Percentiles rank a stretch among this genome's conserved stretches.
phyloP scores from a whole-genome alignment of 1,284 basidiomycete genomes.

The Cutaneotrichosporon cavernicola region DNA sequence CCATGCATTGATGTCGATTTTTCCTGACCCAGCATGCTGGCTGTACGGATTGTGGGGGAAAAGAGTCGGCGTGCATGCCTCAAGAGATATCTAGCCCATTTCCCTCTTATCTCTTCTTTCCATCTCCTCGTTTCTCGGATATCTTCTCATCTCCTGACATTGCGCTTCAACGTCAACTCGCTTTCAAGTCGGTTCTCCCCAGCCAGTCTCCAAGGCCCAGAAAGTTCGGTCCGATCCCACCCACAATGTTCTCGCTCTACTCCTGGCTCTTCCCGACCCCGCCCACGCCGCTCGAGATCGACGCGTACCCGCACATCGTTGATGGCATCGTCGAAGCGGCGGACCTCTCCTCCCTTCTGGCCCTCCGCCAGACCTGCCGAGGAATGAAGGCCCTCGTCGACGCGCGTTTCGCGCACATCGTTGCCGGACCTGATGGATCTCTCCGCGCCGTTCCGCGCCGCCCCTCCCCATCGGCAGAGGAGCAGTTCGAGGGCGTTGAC shows the following conservation, averaged over 20 bases:
- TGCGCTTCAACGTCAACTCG: background rate
- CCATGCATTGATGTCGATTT: background rate
- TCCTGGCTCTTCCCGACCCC: background rate
- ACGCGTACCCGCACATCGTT: slow-evolving; percentile 1
- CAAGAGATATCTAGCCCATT: background rate
- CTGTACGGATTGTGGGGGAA: background rate
- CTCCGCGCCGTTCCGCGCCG: background rate
- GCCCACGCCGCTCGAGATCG: background rate
- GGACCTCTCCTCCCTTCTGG: background rate
- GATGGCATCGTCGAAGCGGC: background rate
- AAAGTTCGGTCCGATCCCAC: background rate
- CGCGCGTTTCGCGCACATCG: slow-evolving; percentile 1
- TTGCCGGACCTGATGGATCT: background rate
- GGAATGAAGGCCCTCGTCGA: background rate
- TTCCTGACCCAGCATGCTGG: background rate
- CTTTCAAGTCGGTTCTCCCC: background rate
- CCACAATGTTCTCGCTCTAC: background rate
- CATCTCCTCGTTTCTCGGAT: background rate
- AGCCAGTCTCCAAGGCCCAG: background rate
- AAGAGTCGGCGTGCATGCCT: background rate
- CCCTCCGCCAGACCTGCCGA: slow-evolving; percentile 3
- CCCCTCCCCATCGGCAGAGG: background rate
- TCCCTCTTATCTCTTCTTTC: background rate
- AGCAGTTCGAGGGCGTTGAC: background rate
- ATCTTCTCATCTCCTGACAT: background rate